Conservation (phyloP, 805 yeast genomes). For the Starmerella tilneyi region DNA sequence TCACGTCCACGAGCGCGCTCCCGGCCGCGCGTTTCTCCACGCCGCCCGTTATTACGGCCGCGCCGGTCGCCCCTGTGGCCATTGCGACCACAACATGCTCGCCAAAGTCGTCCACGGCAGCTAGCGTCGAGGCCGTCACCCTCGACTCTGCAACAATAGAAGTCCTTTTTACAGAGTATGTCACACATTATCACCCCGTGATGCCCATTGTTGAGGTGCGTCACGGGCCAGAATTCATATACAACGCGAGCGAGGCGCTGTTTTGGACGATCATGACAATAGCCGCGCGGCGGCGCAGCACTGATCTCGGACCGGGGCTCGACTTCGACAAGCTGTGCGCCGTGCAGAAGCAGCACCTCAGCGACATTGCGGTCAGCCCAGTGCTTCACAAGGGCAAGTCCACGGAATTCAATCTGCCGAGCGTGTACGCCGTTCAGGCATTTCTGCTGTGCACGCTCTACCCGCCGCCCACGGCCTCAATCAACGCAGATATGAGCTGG, state of each 20-base stretch:
- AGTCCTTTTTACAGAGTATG: conserved; percentile 58
- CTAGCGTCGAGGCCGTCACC: conserved; percentile 49
- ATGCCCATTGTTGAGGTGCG: conserved; percentile 77
- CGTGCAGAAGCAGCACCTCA: conserved; percentile 61
- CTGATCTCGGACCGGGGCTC: conserved; percentile 26
- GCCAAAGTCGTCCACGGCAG: conserved; percentile 41
- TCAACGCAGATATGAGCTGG: conserved; percentile 94
- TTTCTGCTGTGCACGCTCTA: conserved; percentile 77
- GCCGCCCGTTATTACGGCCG: neutral
- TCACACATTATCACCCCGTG: conserved; percentile 67
- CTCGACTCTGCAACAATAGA: conserved; percentile 52
- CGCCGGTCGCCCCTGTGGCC: conserved; percentile 3
- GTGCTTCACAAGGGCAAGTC: conserved; percentile 40
- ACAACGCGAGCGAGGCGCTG: conserved; percentile 70
- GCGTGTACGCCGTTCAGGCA: conserved; percentile 91
- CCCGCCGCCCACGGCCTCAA: conserved; percentile 93
- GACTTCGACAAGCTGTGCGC: conserved; percentile 57
- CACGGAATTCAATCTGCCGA: conserved; percentile 61
- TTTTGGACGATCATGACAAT: conserved; percentile 91
- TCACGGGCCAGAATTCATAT: conserved; percentile 73
- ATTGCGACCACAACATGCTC: conserved; percentile 36
- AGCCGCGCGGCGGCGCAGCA: conserved; percentile 55
- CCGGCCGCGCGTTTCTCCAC: conserved; percentile 15
- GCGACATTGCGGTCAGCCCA: conserved; percentile 84
- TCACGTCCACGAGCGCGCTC: conserved; percentile 2